Base-by-base conservation (phyloP, 1,284 basidiomycete genomes). In the Sphagnurus paluster region DNA sequence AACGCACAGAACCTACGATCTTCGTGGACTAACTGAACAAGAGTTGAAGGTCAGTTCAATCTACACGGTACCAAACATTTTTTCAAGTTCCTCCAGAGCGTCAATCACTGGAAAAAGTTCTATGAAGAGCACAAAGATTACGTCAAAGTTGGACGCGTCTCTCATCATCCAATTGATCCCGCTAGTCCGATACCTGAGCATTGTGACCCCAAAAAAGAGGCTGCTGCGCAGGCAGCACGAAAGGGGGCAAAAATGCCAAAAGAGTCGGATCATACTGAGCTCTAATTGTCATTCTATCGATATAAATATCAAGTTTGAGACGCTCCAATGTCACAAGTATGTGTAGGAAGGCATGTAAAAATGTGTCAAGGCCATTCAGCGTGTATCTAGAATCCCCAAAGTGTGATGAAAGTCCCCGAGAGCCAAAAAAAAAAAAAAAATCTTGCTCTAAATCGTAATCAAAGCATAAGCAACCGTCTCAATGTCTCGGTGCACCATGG, bases 31-130 rank as follows among this genome's bases (percentile, higher is more conserved):
- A 54, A 77, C 71, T 29, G 80, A 87, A 45, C 67, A 74, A 49
- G 88, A 98, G 65, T 63, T 88, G 54, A 68, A 73, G 63, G 93
- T 91, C 60, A 61, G 54, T 39, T 42, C 42, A 11, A 21, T 8
- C 57, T 17, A 29, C 26, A 23, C 25, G 17, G 7, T 25, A 19
- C 17, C 2, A 28, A 19, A 5, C 14, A 39, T 29, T 16, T 39
- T 35, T 50, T 46, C 36, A 51, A 39, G 33, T 49, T 44, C 43
- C 48, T 45, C 42, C 29, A 95, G 90, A 71, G 87, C 44, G 70
- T 97, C 16, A 64, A 79, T 35, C 82, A 92, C 57, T 98, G 94
- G 94, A 93, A 92, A 67, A 74, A 79, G 28, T 98, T 95, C 73
- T 98, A 93, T 60, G 66, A 72, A 2, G 80, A 90, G 16, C 87